Conservation (phyloP, 2,329 filamentous ascomycete genomes). For the Microcyclosporella mali region DNA sequence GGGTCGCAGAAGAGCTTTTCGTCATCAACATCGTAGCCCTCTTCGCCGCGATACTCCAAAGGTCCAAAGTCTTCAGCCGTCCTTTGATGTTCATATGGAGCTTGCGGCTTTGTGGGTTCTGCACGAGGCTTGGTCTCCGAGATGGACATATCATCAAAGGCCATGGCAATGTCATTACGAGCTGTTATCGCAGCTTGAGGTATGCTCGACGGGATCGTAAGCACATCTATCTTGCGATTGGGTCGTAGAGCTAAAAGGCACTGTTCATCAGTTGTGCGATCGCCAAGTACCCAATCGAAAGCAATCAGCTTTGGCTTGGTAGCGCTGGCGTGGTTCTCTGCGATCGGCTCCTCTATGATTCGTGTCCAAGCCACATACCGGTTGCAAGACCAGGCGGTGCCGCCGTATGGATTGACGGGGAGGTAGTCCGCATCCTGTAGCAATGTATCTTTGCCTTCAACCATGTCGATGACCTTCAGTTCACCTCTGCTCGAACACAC, state of each 20-base stretch:
- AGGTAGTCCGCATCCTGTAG: slow-evolving; percentile 17
- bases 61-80: slow-evolving; percentile 26
- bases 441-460: slow-evolving; percentile 17
- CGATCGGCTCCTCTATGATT: slow-evolving; percentile 39
- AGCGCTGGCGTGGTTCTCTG: slow-evolving; percentile 39
- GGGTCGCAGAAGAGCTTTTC: slow-evolving; percentile 9
- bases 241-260: slow-evolving; percentile 49
- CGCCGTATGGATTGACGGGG: slow-evolving; percentile 26
- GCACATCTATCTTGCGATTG: slow-evolving; percentile 46
- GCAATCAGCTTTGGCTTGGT: slow-evolving; percentile 49
- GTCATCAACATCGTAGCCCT: slow-evolving; percentile 3
- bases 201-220: slow-evolving; percentile 40
- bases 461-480: slow-evolving; percentile 41
- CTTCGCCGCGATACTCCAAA: slow-evolving; percentile 15
- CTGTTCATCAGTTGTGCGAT: slow-evolving; percentile 41
- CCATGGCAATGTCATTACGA: slow-evolving; percentile 36
- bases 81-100: slow-evolving; percentile 12
- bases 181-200: slow-evolving; percentile 40
- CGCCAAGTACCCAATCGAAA: slow-evolving; percentile 54
- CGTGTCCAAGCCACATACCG: slow-evolving; percentile 42
- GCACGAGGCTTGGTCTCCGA: slow-evolving; percentile 16
- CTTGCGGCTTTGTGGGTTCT: slow-evolving; percentile 7
- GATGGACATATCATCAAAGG: slow-evolving; percentile 19
- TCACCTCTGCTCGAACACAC: slow-evolving; percentile 55
- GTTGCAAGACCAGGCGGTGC: slow-evolving; percentile 36